These are phyloP conservation scores for Leptographium radiaticola DNA, from an alignment of 2,329 filamentous ascomycete species.

Conservation along the genomic window DNA sequence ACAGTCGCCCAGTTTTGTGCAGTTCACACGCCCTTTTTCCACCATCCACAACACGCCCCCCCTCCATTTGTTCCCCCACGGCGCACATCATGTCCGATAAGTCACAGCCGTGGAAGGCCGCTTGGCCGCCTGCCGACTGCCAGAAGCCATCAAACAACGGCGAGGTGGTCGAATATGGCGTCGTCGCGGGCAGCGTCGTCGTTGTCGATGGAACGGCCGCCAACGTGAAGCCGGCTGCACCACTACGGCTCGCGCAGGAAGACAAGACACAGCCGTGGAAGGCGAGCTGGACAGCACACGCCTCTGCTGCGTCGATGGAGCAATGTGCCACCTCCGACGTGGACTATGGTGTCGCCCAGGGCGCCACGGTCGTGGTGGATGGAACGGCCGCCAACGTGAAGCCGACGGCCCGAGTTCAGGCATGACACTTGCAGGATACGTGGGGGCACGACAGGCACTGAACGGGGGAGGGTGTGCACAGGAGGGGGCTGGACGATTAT, in stretches of 20 bases:
- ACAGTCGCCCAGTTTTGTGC: background rate
- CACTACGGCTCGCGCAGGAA: background rate
- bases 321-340: background rate
- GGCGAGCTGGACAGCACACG: slow-evolving; percentile 1
- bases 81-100: slow-evolving; percentile 5
- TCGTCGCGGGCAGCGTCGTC: slow-evolving; percentile 4
- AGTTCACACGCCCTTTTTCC: background rate
- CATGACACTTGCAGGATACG: background rate
- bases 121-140: slow-evolving; percentile 3
- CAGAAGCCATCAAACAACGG: background rate
- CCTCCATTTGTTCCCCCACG: background rate
- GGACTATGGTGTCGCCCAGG: slow-evolving; percentile 4
- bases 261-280: slow-evolving; percentile 6
- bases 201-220: slow-evolving; percentile 9
- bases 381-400: slow-evolving; percentile 7
- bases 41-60: background rate
- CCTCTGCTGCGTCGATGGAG: background rate
- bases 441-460: background rate
- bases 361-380: slow-evolving; percentile 4
- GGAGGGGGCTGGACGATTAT: background rate
- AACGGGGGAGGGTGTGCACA: background rate
- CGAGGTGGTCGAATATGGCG: slow-evolving; percentile 3
- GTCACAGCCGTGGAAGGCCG: slow-evolving; percentile 10
- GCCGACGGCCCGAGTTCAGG: background rate
- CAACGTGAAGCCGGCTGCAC: slow-evolving; percentile 7